Conservation (phyloP, 2,329 filamentous ascomycete genomes). For the Sporothrix pallida region DNA sequence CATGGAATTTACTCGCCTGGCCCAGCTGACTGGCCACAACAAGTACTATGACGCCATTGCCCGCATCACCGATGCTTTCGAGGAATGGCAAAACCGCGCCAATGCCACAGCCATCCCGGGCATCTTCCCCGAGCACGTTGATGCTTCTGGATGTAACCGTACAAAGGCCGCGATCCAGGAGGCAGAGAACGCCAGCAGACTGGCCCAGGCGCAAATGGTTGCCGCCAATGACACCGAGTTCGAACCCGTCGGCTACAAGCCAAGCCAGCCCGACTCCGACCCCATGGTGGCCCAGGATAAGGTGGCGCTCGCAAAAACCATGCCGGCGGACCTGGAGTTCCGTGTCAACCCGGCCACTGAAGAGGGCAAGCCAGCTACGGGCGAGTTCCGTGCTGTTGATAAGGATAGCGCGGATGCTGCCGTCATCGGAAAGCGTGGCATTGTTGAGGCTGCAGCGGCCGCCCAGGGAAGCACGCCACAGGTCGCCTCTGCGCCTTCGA, state of each 20-base stretch:
- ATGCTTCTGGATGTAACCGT: conserved; percentile 78
- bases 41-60: conserved; percentile 92
- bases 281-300: conserved; percentile 8
- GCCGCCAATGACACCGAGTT: conserved; percentile 39
- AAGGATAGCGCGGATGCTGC: background rate
- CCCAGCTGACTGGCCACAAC: conserved; percentile 79
- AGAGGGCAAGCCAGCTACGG: conserved; percentile 40
- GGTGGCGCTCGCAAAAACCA: conserved; percentile 34
- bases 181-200: conserved; percentile 43
- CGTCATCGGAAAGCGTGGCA: background rate
- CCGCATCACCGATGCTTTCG: conserved; percentile 79
- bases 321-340: conserved; percentile 41
- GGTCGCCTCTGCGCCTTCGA: background rate
- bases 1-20: conserved; percentile 87
- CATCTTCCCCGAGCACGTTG: conserved; percentile 78
- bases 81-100: conserved; percentile 70
- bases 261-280: conserved; percentile 27
- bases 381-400: conserved; percentile 32
- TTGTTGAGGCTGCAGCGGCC: background rate
- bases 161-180: conserved; percentile 49
- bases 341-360: conserved; percentile 40
- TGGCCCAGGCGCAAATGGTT: conserved; percentile 47
- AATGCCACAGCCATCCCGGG: conserved; percentile 71
- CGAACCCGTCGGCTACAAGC: conserved; percentile 43
- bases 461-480: background rate